These are phyloP conservation scores for Solanum chacoense DNA, from an alignment of 305 asterid species.

Conservation along the genomic window DNA sequence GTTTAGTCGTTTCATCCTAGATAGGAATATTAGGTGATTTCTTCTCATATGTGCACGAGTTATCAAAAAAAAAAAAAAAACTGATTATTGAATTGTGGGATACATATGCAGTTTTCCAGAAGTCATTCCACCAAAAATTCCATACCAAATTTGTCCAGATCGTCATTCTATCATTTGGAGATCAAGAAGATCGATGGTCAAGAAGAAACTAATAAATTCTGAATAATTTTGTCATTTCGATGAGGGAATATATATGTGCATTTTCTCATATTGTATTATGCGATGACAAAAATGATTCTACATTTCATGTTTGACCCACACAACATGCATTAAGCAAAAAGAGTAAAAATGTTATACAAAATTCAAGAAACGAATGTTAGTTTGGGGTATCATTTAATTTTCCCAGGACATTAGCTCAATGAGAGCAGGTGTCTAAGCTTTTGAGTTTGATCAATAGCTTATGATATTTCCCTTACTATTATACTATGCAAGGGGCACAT, in stretches of 20 bases:
- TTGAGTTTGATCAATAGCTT: not conserved
- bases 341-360: not conserved
- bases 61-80: not conserved
- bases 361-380: not conserved
- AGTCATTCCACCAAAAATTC: conserved; percentile 41
- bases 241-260: not conserved
- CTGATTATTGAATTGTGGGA: not conserved
- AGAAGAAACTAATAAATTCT: not conserved
- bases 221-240: not conserved
- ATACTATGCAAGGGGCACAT: no score
- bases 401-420: not conserved
- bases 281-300: not conserved
- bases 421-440: not conserved
- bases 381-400: not conserved
- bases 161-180: conserved; percentile 75
- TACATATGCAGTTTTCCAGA: conserved; percentile 42
- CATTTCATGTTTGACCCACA: not conserved
- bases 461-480: not conserved
- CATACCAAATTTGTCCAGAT: conserved; percentile 70
- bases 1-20: not conserved
- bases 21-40: no score
- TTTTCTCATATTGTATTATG: not conserved
- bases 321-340: not conserved
- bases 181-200: conserved; percentile 12
- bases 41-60: no score